Evolutionary conservation across 495 filamentous ascomycete species (phyloP).

Genomic region (Aspergillus affinis): DNA sequence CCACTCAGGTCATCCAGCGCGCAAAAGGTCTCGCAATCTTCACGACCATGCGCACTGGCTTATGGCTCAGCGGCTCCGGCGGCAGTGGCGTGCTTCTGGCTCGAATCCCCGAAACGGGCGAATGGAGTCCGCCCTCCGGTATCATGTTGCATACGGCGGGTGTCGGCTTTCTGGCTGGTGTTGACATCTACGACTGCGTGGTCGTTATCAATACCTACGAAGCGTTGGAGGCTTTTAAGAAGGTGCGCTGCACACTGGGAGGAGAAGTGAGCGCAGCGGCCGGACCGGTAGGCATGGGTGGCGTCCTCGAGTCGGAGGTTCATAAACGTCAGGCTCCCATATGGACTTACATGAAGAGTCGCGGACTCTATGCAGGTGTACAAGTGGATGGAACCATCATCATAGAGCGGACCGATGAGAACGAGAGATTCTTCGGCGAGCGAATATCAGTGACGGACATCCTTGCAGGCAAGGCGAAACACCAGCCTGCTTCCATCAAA

Average conservation of each 20-base stretch:
- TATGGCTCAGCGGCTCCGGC: constrained; percentile 88
- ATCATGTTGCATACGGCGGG: constrained; percentile 85
- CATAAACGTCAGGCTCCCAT: constrained; percentile 71
- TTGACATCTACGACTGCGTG: constrained; percentile 92
- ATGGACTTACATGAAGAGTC: constrained; percentile 85
- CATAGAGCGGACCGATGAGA: constrained; percentile 83
- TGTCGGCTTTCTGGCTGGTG: constrained; percentile 82
- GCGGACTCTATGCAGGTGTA: constrained; percentile 79
- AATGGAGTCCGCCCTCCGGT: constrained; percentile 86
- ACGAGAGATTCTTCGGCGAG: constrained; percentile 80
- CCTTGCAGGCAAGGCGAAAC: constrained; percentile 71
- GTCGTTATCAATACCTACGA: constrained; percentile 83
- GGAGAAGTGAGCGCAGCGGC: constrained; percentile 74
- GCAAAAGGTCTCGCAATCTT: constrained; percentile 89
- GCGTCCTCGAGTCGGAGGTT: constrained; percentile 70
- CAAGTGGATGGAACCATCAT: constrained; percentile 82
- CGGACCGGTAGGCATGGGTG: constrained; percentile 76
- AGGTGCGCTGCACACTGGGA: constrained; percentile 72
- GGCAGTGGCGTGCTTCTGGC: constrained; percentile 76
- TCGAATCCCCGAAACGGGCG: constrained; percentile 70
- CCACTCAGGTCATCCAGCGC: constrained; percentile 73
- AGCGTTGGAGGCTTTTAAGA: constrained; percentile 78
- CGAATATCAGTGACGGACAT: constrained; percentile 76
- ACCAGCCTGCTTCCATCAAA: constrained; percentile 62
- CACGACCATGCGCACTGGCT: constrained; percentile 87